phyloP scores from a whole-genome alignment of 257 asterid genomes.

The Primulina eburnea region DNA sequence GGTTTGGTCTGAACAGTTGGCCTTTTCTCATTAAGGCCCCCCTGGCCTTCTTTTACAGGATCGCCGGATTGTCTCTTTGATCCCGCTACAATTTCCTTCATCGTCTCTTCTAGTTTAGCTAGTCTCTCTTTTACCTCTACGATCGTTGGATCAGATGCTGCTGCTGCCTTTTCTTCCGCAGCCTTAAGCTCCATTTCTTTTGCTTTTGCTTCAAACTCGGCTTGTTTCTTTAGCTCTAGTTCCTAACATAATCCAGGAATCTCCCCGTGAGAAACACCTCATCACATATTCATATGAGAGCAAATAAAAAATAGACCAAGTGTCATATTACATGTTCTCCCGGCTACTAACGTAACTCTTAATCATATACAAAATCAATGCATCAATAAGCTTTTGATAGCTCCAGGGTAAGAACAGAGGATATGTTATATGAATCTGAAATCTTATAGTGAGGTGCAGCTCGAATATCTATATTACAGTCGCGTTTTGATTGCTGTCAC shows the following conservation, averaged over 20 bases:
- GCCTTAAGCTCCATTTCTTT: constrained; percentile 76
- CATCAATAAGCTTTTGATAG: constrained; percentile 18
- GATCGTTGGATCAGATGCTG: constrained; percentile 56
- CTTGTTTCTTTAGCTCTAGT: constrained; percentile 47
- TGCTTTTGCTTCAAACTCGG: constrained; percentile 43
- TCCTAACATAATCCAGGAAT: constrained; percentile 41
- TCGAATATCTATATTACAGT: not conserved
- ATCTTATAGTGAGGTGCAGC: not conserved
- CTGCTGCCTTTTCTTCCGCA: constrained; percentile 51
- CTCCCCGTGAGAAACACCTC: constrained; percentile 15
- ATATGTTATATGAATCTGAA: not conserved
- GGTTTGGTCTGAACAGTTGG: constrained; percentile 27
- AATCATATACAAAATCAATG: not conserved
- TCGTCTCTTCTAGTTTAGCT: constrained; percentile 60
- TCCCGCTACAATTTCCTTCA: constrained; percentile 54
- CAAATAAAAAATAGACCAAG: constrained; percentile 20
- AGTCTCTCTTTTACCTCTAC: constrained; percentile 75
- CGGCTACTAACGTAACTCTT: constrained; percentile 14
- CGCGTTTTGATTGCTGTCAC: not conserved
- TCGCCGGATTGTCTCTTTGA: constrained; percentile 40
- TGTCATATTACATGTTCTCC: not conserved
- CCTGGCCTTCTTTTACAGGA: constrained; percentile 25
- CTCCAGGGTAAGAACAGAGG: constrained; percentile 3
- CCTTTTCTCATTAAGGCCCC: constrained; percentile 22
- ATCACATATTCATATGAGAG: not conserved